A percentile compares a stretch with the other conserved stretches of the same genome.
Evolutionary conservation across 1,284 basidiomycete species (phyloP).

Genomic region (Cutaneotrichosporon spelunceum): DNA sequence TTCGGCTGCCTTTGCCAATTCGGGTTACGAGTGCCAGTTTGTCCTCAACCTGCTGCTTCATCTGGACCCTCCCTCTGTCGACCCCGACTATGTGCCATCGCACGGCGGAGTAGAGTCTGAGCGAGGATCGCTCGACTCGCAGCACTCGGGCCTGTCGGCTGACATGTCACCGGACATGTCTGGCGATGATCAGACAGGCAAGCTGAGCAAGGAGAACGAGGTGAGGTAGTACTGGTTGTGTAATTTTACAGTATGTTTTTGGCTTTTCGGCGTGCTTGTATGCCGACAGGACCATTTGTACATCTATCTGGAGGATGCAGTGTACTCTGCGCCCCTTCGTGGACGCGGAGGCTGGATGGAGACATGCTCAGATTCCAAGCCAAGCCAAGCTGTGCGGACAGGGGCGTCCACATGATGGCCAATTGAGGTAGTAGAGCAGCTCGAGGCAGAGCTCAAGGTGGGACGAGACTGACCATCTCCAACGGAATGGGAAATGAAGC

Average conservation of each 20-base stretch:
- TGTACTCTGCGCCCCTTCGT: neutral
- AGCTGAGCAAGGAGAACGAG: neutral
- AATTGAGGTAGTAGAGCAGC: no score
- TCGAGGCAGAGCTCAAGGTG: no score
- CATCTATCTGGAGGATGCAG: neutral
- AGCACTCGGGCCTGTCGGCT: neutral
- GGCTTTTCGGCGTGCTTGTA: neutral
- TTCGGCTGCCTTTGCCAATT: slow-evolving; percentile 80
- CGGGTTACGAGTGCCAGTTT: slow-evolving; percentile 82
- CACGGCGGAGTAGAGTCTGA: slow-evolving; percentile 19
- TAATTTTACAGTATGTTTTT: neutral
- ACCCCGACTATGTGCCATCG: slow-evolving; percentile 60
- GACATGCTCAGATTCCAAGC: no score
- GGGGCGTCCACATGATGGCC: no score
- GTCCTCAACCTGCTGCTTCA: slow-evolving; percentile 76
- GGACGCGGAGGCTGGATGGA: no score
- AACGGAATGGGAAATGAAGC: no score
- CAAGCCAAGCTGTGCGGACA: no score
- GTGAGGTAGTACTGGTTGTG: neutral
- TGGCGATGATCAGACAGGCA: neutral
- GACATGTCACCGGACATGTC: neutral
- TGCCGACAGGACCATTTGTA: neutral
- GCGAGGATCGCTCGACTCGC: slow-evolving; percentile 12
- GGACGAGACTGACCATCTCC: no score
- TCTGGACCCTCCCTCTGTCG: slow-evolving; percentile 68